Evolutionary conservation across 352 stramenopile genomes (phyloP).

Genomic region (Pythium rhizo-oryzae): DNA sequence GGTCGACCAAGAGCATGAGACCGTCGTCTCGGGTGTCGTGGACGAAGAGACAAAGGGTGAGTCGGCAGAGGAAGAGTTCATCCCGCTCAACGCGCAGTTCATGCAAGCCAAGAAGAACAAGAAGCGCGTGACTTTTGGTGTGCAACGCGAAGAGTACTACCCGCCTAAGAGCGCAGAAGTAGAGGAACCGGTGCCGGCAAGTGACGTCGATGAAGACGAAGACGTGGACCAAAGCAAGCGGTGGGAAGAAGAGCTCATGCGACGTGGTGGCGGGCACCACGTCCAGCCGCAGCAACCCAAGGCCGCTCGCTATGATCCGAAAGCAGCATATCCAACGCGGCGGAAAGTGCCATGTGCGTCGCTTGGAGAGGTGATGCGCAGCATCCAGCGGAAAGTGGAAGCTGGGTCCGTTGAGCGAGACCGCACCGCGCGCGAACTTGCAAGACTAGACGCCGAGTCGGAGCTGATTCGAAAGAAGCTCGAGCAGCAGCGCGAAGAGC

Average conservation of each 20-base stretch:
- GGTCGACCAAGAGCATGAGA: slow-evolving; percentile 12
- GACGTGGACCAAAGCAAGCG: slow-evolving; percentile 42
- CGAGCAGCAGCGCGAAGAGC: slow-evolving; percentile 48
- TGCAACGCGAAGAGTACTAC: slow-evolving; percentile 29
- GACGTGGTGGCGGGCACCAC: slow-evolving; percentile 54
- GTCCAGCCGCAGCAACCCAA: background rate
- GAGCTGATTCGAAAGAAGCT: slow-evolving; percentile 46
- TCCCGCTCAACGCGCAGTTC: slow-evolving; percentile 52
- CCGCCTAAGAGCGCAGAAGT: slow-evolving; percentile 50
- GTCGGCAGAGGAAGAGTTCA: slow-evolving; percentile 52
- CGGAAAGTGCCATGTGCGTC: slow-evolving; percentile 50
- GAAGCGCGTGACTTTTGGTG: slow-evolving; percentile 66
- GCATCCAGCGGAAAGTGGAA: slow-evolving; percentile 54
- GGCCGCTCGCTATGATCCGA: slow-evolving; percentile 5
- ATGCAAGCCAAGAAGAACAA: slow-evolving; percentile 47
- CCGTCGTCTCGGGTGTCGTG: slow-evolving; percentile 11
- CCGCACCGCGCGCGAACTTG: slow-evolving; percentile 50
- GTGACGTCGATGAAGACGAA: slow-evolving; percentile 36
- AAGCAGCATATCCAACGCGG: slow-evolving; percentile 51
- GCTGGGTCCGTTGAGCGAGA: slow-evolving; percentile 46
- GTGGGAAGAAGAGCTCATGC: slow-evolving; percentile 84
- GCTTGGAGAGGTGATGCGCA: slow-evolving; percentile 53
- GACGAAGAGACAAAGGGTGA: slow-evolving; percentile 43
- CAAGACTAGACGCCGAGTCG: slow-evolving; percentile 52
- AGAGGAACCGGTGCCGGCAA: slow-evolving; percentile 36